These are phyloP conservation scores for Pistacia integerrima DNA, from an alignment of 345 rosid species.

Conservation along the genomic window DNA sequence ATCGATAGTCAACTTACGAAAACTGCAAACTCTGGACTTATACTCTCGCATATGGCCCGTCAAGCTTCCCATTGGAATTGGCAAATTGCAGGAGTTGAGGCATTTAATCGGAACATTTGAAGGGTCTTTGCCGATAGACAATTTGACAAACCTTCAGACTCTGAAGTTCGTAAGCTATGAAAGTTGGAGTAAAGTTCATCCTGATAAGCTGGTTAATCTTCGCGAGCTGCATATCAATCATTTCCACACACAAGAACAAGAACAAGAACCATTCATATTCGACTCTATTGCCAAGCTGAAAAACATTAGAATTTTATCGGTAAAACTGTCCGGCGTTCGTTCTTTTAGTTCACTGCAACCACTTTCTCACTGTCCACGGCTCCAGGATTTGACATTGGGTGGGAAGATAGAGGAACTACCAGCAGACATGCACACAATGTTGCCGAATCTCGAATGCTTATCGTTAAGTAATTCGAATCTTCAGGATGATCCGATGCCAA, in stretches of 20 bases:
- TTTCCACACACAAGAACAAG: not conserved
- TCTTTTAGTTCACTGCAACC: not conserved
- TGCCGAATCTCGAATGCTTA: not conserved
- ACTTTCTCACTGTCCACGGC: not conserved
- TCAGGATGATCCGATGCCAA: not conserved
- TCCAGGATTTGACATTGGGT: too few relatives aligned
- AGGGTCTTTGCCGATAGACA: not conserved
- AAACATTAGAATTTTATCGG: not conserved
- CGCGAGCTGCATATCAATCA: not conserved
- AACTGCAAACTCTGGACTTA: not conserved
- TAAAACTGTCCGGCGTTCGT: not conserved
- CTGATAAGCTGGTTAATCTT: slow-evolving; percentile 1
- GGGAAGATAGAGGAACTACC: too few relatives aligned
- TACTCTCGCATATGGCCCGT: accelerated
- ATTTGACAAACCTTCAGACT: slow-evolving; percentile 4
- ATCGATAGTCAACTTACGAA: not conserved
- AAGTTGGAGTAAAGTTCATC: not conserved
- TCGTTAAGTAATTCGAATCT: not conserved
- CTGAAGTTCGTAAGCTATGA: not conserved
- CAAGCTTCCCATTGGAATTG: not conserved
- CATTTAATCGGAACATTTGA: not conserved
- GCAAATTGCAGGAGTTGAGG: not conserved
- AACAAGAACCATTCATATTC: not conserved
- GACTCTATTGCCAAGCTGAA: not conserved
- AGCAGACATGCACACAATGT: too few relatives aligned